Evolutionary conservation across 1,284 basidiomycete species (phyloP).

Genomic region (Tetrapyrgos nigripes): DNA sequence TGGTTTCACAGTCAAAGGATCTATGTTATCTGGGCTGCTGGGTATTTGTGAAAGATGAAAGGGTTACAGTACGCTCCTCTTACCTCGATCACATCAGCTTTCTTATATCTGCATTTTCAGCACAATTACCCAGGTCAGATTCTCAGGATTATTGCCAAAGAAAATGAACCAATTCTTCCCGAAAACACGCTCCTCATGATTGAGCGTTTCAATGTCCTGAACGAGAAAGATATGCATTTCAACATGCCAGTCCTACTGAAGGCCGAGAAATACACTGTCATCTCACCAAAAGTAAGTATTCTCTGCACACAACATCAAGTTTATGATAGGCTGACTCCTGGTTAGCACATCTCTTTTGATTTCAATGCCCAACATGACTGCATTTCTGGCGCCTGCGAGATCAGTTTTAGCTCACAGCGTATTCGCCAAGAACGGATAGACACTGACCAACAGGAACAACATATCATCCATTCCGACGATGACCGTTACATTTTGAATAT

Average conservation of each 20-base stretch:
- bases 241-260: background rate
- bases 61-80: background rate
- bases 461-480: conserved; percentile 13
- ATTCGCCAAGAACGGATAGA: background rate
- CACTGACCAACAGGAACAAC: background rate
- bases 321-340: background rate
- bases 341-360: background rate
- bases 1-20: background rate
- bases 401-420: background rate
- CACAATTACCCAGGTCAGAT: background rate
- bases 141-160: background rate
- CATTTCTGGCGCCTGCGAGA: conserved; percentile 6
- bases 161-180: too few relatives aligned
- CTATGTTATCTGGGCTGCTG: background rate
- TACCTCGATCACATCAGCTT: background rate
- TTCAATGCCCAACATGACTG: conserved; percentile 13
- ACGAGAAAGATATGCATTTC: background rate
- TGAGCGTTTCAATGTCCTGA: background rate
- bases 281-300: background rate
- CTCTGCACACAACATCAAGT: background rate
- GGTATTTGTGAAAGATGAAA: background rate
- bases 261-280: background rate
- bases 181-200: background rate
- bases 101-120: background rate
- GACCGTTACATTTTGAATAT: conserved; percentile 25